A percentile compares a stretch with the other conserved stretches of the same genome.
These are phyloP conservation scores for Astrothelium subdiscretum DNA, from an alignment of 495 filamentous ascomycete species.

Conservation along the genomic window DNA sequence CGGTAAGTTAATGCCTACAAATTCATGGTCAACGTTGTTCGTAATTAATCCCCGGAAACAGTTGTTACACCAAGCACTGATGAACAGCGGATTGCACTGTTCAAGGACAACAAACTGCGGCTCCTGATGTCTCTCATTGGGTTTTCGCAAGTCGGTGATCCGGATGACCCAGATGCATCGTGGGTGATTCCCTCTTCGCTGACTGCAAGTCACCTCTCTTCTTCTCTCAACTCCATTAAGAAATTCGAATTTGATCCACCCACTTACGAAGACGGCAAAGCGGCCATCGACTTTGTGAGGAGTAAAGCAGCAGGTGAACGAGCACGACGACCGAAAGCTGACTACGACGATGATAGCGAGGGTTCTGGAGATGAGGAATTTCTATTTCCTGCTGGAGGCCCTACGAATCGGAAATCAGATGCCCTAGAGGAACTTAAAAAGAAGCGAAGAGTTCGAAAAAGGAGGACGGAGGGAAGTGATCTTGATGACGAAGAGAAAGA, in stretches of 20 bases:
- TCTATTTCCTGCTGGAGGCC: conserved; percentile 60
- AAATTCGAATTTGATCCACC: conserved; percentile 62
- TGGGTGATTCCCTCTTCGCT: conserved; percentile 70
- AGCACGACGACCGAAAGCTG: conserved; percentile 38
- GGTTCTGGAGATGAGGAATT: conserved; percentile 46
- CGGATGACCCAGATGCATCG: conserved; percentile 59
- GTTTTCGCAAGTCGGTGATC: conserved; percentile 52
- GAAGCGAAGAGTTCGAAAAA: conserved; percentile 37
- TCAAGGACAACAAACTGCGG: conserved; percentile 80
- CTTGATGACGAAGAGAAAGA: conserved; percentile 37
- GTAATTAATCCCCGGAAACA: not conserved
- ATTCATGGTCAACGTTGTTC: not conserved
- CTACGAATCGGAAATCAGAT: conserved; percentile 39
- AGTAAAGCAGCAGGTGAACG: conserved; percentile 46
- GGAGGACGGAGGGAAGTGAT: conserved; percentile 27
- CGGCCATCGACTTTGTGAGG: conserved; percentile 64
- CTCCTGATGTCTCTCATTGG: conserved; percentile 72
- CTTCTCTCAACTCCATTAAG: conserved; percentile 51
- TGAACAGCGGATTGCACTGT: conserved; percentile 58
- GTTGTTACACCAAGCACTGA: conserved; percentile 58
- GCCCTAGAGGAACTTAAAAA: conserved; percentile 41
- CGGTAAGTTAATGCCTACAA: conserved; percentile 28
- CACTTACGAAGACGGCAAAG: conserved; percentile 54
- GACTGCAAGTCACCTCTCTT: conserved; percentile 48
- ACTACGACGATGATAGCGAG: conserved; percentile 32